phyloP scores from a whole-genome alignment of 352 stramenopile species.

The Pythium dissimile region DNA sequence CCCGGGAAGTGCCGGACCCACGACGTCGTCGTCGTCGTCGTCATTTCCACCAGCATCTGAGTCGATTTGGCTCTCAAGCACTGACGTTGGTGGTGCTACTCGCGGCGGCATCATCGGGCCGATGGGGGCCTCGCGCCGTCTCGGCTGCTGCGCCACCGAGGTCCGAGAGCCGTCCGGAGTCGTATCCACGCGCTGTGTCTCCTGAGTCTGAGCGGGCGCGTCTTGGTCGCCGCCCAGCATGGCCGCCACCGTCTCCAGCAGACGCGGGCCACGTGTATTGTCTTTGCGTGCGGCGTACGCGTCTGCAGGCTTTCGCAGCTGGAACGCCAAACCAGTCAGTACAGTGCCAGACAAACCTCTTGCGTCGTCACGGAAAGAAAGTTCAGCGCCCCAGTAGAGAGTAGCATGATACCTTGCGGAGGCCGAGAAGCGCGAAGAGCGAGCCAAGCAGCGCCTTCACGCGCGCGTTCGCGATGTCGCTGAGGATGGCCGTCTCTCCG shows the following conservation, averaged over 20 bases:
- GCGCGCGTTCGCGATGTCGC: slow-evolving; percentile 67
- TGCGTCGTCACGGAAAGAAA: neutral
- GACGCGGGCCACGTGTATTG: slow-evolving; percentile 18
- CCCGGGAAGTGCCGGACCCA: slow-evolving; percentile 70
- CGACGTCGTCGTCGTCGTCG: slow-evolving; percentile 43
- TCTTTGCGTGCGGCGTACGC: slow-evolving; percentile 21
- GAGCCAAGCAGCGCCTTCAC: slow-evolving; percentile 60
- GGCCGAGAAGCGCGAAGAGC: slow-evolving; percentile 71
- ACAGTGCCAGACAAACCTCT: too few species aligned
- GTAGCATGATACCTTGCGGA: slow-evolving; percentile 13
- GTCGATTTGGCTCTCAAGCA: neutral
- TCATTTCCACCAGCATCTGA: slow-evolving; percentile 16
- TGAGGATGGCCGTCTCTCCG: slow-evolving; percentile 70
- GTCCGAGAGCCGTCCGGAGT: too few species aligned
- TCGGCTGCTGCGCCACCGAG: too few species aligned
- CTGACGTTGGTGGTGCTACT: neutral
- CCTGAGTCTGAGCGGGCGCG: too few species aligned
- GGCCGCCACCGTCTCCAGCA: slow-evolving; percentile 50
- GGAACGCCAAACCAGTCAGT: neutral
- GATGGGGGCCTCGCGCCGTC: slow-evolving; percentile 38
- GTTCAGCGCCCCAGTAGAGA: neutral
- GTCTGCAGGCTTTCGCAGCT: slow-evolving; percentile 13
- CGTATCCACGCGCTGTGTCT: too few species aligned
- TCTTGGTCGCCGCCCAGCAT: too few species aligned
- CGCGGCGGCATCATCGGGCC: slow-evolving; percentile 52